phyloP scores from a whole-genome alignment of 257 asterid genomes.

The Solanum lignicaule region DNA sequence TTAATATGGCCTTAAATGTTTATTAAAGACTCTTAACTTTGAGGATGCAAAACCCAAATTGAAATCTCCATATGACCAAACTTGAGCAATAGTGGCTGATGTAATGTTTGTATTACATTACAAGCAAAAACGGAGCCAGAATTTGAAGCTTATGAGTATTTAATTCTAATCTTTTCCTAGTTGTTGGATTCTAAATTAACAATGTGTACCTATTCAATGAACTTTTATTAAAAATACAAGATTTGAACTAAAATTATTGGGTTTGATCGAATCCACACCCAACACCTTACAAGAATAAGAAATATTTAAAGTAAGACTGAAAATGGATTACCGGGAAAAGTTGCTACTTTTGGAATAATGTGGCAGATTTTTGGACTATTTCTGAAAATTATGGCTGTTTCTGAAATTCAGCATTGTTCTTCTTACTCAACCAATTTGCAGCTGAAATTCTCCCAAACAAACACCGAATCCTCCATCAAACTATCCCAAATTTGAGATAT shows the following conservation, averaged over 20 bases:
- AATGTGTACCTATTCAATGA: too few species aligned
- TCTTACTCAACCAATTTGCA: background rate
- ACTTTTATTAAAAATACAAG: too few species aligned
- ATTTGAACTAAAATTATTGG: too few species aligned
- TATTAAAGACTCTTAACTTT: background rate
- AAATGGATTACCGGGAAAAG: background rate
- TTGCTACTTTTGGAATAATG: background rate
- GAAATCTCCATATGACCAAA: background rate
- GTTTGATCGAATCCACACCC: too few species aligned
- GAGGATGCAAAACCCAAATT: too few species aligned
- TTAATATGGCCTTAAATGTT: background rate
- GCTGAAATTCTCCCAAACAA: background rate
- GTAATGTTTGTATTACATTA: background rate
- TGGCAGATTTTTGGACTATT: background rate
- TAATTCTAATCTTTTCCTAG: background rate
- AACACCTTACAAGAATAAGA: background rate
- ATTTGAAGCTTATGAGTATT: background rate
- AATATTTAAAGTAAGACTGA: background rate
- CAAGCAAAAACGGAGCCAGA: accelerated
- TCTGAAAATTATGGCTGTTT: background rate
- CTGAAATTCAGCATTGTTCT: background rate
- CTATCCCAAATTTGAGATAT: background rate
- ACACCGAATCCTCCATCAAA: background rate
- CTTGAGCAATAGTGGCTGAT: background rate
- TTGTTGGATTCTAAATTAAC: too few species aligned